Evolutionary conservation across 768 basidiomycete species (phyloP).

Genomic region (Rhizopogon rudus): DNA sequence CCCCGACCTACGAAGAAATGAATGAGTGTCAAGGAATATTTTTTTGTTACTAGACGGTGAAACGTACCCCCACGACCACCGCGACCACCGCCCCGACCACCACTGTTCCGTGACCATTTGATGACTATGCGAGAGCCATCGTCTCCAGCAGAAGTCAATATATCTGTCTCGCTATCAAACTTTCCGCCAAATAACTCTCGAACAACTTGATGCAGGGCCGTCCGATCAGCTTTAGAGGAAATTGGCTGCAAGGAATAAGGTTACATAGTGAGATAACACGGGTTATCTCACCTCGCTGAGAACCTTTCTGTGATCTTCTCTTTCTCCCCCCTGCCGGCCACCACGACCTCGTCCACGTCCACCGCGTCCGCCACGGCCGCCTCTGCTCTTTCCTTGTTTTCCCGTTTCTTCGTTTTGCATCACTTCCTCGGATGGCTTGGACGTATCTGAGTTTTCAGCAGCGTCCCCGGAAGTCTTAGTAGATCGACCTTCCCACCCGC

Average conservation of each 20-base stretch:
- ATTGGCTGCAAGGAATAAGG: slow-evolving; percentile 59
- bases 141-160: slow-evolving; percentile 41
- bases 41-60: not conserved
- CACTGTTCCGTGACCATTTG: slow-evolving; percentile 62
- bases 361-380: slow-evolving; percentile 35
- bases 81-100: slow-evolving; percentile 42
- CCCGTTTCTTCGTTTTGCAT: slow-evolving; percentile 22
- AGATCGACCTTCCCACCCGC: slow-evolving; percentile 62
- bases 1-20: slow-evolving; percentile 21
- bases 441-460: slow-evolving; percentile 8
- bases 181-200: slow-evolving; percentile 80
- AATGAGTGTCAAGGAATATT: not conserved
- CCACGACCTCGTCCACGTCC: slow-evolving; percentile 43
- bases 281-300: slow-evolving; percentile 58
- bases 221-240: slow-evolving; percentile 71
- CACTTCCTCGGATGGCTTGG: slow-evolving; percentile 1
- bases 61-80: slow-evolving; percentile 26
- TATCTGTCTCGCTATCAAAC: slow-evolving; percentile 79
- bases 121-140: slow-evolving; percentile 76
- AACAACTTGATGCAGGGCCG: slow-evolving; percentile 75
- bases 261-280: slow-evolving; percentile 27
- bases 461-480: slow-evolving; percentile 27
- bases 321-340: slow-evolving; percentile 35
- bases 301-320: slow-evolving; percentile 70
- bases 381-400: slow-evolving; percentile 32